phyloP scores from a whole-genome alignment of 768 basidiomycete species.

The Auricularia auricula-judae region DNA sequence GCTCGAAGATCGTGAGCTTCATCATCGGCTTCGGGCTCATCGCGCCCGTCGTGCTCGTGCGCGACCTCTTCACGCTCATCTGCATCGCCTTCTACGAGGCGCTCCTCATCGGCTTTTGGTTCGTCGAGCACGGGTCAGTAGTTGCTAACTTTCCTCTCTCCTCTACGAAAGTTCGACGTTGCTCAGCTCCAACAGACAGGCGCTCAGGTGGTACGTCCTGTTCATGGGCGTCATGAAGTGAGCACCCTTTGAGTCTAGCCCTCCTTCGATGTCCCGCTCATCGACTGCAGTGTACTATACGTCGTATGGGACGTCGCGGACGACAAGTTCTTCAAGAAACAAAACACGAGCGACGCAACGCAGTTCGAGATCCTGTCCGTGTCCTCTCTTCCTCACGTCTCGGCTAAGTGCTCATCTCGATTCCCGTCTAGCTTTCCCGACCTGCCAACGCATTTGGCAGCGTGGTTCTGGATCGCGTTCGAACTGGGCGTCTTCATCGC shows the following conservation, averaged over 20 bases:
- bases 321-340: constrained; percentile 89
- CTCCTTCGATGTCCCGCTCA: constrained; percentile 4
- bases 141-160: constrained; percentile 3
- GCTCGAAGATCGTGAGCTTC: constrained; percentile 83
- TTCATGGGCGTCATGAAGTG: constrained; percentile 82
- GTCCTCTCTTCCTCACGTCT: too few species aligned
- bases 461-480: constrained; percentile 49
- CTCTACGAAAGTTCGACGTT: constrained; percentile 1
- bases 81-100: constrained; percentile 58
- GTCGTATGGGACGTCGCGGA: constrained; percentile 93
- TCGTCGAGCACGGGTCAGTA: constrained; percentile 80
- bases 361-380: constrained; percentile 77
- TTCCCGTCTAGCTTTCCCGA: background rate
- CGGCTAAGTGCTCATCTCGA: too few species aligned
- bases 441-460: background rate
- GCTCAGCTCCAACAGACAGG: constrained; percentile 39
- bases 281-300: constrained; percentile 53
- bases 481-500: constrained; percentile 61
- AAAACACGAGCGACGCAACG: constrained; percentile 86
- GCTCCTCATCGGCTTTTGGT: constrained; percentile 88
- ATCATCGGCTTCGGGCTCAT: constrained; percentile 79
- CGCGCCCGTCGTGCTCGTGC: constrained; percentile 74
- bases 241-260: constrained; percentile 17
- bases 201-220: constrained; percentile 74
- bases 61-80: constrained; percentile 33